Evolutionary conservation across 2,329 filamentous ascomycete species (phyloP).

Genomic region (Pyrenophora tritici-repentis): DNA sequence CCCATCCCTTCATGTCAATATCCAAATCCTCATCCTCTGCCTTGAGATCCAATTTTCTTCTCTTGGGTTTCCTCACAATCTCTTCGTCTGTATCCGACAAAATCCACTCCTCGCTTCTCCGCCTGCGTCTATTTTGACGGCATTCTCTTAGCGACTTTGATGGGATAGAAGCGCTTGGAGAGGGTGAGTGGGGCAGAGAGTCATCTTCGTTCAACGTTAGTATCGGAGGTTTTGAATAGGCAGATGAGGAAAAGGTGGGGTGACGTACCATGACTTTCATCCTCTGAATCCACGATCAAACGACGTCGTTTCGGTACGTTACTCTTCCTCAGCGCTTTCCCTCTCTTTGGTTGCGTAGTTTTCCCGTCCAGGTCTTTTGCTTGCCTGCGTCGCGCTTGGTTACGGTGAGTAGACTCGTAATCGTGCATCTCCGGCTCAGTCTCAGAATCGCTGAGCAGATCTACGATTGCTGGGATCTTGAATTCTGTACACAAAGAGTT

Average conservation of each 20-base stretch:
- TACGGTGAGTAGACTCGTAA: not conserved
- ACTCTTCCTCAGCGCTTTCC: too few species aligned
- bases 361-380: not conserved
- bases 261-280: not conserved
- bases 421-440: not conserved
- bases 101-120: too few species aligned
- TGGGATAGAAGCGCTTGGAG: too few species aligned
- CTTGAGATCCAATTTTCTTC: not conserved
- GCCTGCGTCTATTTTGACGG: too few species aligned
- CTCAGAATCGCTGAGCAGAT: not conserved
- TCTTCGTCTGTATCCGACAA: not conserved
- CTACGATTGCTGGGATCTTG: not conserved
- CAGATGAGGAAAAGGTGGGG: fast-evolving
- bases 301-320: not conserved
- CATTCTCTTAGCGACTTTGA: too few species aligned
- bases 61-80: not conserved
- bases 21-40: not conserved
- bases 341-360: too few species aligned
- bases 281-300: not conserved
- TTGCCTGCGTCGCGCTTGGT: not conserved
- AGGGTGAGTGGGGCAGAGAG: too few species aligned
- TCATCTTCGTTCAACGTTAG: too few species aligned
- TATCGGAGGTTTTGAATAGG: not conserved
- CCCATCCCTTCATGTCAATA: slow-evolving; percentile 6
- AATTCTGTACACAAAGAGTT: not conserved